Conservation (phyloP, 2,329 filamentous ascomycete genomes). For the Gyromitra esculenta region DNA sequence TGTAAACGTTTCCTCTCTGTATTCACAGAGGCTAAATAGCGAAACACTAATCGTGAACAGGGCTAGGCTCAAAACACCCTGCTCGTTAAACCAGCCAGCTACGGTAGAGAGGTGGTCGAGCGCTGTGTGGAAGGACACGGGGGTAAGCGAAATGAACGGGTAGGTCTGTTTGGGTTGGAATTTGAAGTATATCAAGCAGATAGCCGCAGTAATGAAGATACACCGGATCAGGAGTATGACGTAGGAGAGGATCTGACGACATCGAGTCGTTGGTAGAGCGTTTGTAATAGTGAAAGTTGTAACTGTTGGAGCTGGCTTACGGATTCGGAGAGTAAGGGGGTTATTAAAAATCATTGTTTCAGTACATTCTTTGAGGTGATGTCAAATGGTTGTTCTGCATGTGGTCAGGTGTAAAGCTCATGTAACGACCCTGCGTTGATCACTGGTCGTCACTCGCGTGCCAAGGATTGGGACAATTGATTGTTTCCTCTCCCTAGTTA, state of each 20-base stretch:
- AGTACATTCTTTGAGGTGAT: background rate
- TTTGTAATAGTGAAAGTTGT: slow-evolving; percentile 14
- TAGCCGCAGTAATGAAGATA: background rate
- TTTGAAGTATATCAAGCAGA: slow-evolving; percentile 17
- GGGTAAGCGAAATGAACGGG: background rate
- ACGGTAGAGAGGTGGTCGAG: slow-evolving; percentile 5
- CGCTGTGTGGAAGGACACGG: background rate
- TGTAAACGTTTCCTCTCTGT: slow-evolving; percentile 11
- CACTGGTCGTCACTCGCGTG: background rate
- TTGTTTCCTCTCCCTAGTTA: no score
- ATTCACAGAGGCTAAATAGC: slow-evolving; percentile 14
- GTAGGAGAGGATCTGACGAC: slow-evolving; percentile 1
- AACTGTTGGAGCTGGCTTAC: background rate
- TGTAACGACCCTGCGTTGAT: background rate
- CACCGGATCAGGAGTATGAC: background rate
- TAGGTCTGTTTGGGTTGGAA: background rate
- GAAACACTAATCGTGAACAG: slow-evolving; percentile 3
- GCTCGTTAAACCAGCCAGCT: slow-evolving; percentile 5
- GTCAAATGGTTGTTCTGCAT: background rate
- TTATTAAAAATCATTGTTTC: slow-evolving; percentile 12
- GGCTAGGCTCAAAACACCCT: background rate
- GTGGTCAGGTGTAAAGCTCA: background rate
- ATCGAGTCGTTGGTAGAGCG: background rate
- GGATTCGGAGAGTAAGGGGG: slow-evolving; percentile 5
- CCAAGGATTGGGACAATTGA: background rate